A percentile compares a stretch with the other conserved stretches of the same genome.
Conservation (phyloP, 2,329 filamentous ascomycete species). For the Ceratocystis ficicola region DNA sequence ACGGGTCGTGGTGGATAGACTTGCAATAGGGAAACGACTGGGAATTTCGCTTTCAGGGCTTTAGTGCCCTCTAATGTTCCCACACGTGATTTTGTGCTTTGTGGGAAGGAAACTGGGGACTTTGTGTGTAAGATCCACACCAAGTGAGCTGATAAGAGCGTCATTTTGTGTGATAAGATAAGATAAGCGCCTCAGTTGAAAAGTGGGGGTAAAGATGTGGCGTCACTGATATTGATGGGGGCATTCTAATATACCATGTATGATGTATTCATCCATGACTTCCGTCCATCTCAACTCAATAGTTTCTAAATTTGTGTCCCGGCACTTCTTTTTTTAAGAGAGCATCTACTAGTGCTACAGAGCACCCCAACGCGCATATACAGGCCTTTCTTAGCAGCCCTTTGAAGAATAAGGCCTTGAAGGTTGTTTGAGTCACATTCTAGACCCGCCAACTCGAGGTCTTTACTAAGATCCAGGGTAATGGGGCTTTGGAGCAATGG, state of each 20-base stretch:
- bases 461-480: background rate
- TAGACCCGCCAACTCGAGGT: background rate
- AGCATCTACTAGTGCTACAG: background rate
- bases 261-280: background rate
- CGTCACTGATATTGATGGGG: background rate
- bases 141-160: background rate
- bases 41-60: slow-evolving; percentile 22
- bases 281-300: background rate
- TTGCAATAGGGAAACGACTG: slow-evolving; percentile 20
- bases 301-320: background rate
- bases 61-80: slow-evolving; percentile 20
- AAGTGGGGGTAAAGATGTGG: background rate
- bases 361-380: background rate
- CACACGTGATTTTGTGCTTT: slow-evolving; percentile 22
- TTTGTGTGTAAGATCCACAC: slow-evolving; percentile 18
- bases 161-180: background rate
- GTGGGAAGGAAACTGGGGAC: slow-evolving; percentile 17
- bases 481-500: background rate
- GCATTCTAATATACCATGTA: background rate
- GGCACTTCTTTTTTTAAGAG: background rate
- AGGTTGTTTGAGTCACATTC: background rate
- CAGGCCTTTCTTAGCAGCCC: background rate
- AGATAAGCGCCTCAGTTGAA: background rate
- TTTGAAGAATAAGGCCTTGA: background rate
- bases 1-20: slow-evolving; percentile 21